Evolutionary conservation across 176 grass and related monocot species (phyloP).

Genomic region (barley (Hordeum vulgare)): DNA sequence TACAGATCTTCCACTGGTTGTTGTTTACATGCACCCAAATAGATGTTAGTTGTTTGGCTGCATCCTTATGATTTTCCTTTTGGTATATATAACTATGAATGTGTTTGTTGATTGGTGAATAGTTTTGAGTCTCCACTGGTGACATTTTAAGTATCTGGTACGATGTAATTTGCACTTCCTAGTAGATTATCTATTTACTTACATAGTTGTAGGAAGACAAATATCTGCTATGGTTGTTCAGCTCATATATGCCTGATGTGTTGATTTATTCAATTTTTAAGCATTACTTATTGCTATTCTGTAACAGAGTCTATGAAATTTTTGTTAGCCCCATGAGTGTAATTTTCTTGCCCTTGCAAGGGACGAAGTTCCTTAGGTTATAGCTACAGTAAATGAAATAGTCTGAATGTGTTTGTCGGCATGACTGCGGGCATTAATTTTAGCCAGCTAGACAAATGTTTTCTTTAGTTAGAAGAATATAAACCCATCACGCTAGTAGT

Average conservation of each 20-base stretch:
- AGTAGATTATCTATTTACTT: not conserved
- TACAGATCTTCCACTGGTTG: too few species aligned
- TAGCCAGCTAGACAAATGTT: too few species aligned
- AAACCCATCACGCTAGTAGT: too few species aligned
- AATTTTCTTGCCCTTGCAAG: too few species aligned
- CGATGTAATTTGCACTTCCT: not conserved
- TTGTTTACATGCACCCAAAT: too few species aligned
- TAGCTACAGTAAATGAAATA: too few species aligned
- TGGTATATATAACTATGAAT: conserved; percentile 19
- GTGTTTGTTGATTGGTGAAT: conserved; percentile 2
- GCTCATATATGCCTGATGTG: not conserved
- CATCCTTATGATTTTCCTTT: not conserved
- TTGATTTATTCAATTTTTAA: not conserved
- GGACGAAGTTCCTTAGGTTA: too few species aligned
- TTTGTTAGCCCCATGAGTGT: not conserved
- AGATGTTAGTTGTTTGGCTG: not conserved
- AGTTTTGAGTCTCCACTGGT: not conserved
- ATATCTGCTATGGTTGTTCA: not conserved
- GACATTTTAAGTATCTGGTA: not conserved
- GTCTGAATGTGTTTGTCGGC: too few species aligned
- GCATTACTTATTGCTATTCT: not conserved
- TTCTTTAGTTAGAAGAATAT: too few species aligned
- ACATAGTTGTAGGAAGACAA: not conserved
- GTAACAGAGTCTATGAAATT: not conserved
- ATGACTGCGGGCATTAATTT: too few species aligned